These are phyloP conservation scores for Apophysomyces elegans DNA, from an alignment of 371 early-diverging fungal species.

Conservation along the genomic window DNA sequence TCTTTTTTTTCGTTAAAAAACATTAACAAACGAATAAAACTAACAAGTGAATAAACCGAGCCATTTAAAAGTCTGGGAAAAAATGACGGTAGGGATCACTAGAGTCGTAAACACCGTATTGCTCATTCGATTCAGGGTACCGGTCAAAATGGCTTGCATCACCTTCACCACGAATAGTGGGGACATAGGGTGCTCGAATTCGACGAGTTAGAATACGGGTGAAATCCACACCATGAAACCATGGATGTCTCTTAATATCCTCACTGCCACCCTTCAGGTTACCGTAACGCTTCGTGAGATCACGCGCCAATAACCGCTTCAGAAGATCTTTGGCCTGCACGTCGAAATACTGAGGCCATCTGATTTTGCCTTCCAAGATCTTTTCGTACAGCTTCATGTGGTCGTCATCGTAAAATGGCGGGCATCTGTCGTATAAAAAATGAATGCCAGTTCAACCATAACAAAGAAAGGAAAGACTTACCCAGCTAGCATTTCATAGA, in stretches of 20 bases:
- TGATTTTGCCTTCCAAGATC: constrained; percentile 85
- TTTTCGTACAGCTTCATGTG: constrained; percentile 95
- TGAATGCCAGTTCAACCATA: constrained; percentile 37
- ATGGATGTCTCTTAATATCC: constrained; percentile 93
- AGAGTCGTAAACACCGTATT: constrained; percentile 50
- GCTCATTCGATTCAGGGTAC: constrained; percentile 86
- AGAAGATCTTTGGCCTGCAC: constrained; percentile 90
- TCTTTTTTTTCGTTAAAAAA: constrained; percentile 3
- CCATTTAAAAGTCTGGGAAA: constrained; percentile 36
- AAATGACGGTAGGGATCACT: constrained; percentile 44
- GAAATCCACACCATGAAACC: constrained; percentile 98
- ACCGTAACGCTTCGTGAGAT: constrained; percentile 90
- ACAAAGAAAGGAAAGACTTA: constrained; percentile 12
- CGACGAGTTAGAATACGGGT: constrained; percentile 72
- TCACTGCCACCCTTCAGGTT: constrained; percentile 88
- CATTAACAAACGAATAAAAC: neutral
- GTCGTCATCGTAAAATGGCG: constrained; percentile 97
- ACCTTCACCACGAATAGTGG: constrained; percentile 83
- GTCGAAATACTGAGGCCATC: constrained; percentile 94
- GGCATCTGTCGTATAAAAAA: constrained; percentile 65
- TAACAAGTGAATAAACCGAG: neutral
- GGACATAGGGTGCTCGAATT: constrained; percentile 91
- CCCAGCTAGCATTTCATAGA: constrained; percentile 60
- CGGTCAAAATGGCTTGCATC: constrained; percentile 96
- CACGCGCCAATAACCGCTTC: constrained; percentile 83